Conservation (phyloP, 768 basidiomycete species). For the Pulveroboletus frians region DNA sequence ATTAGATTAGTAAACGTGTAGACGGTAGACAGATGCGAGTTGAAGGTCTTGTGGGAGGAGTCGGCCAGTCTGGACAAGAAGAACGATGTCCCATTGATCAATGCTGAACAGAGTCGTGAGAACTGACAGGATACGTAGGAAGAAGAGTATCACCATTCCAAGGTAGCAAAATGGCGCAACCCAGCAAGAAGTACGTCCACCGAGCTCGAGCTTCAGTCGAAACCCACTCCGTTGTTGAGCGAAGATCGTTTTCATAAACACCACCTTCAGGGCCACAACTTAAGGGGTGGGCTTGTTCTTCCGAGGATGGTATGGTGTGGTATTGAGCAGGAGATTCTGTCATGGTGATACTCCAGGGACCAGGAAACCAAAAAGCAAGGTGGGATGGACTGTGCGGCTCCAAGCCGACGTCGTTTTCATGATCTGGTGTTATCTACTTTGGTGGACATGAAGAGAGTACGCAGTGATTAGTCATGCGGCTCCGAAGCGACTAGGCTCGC, state of each 20-base stretch:
- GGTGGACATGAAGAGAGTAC: too few species aligned
- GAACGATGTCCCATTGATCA: constrained; percentile 83
- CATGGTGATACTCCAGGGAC: constrained; percentile 2
- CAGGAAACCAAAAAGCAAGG: not conserved
- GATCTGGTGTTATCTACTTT: too few species aligned
- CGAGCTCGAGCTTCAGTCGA: constrained; percentile 40
- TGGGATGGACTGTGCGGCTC: not conserved
- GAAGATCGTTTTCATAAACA: constrained; percentile 4
- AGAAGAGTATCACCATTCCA: constrained; percentile 72
- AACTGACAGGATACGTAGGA: not conserved
- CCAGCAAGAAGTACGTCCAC: constrained; percentile 69
- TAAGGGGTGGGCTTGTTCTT: constrained; percentile 3
- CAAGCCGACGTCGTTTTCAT: too few species aligned
- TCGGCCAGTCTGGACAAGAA: constrained; percentile 65
- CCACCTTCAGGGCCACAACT: not conserved
- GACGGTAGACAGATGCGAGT: constrained; percentile 59
- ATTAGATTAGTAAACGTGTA: constrained; percentile 63
- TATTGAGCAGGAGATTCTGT: constrained; percentile 12
- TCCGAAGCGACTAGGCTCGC: constrained; percentile 43
- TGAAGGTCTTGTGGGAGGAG: constrained; percentile 51
- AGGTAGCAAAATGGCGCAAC: constrained; percentile 74
- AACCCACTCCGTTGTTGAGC: constrained; percentile 23
- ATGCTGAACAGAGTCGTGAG: constrained; percentile 41
- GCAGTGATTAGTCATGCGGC: too few species aligned
- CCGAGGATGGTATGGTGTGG: not conserved